Conservation (phyloP, 1,284 basidiomycete genomes). For the Sporisorium sorghi region DNA sequence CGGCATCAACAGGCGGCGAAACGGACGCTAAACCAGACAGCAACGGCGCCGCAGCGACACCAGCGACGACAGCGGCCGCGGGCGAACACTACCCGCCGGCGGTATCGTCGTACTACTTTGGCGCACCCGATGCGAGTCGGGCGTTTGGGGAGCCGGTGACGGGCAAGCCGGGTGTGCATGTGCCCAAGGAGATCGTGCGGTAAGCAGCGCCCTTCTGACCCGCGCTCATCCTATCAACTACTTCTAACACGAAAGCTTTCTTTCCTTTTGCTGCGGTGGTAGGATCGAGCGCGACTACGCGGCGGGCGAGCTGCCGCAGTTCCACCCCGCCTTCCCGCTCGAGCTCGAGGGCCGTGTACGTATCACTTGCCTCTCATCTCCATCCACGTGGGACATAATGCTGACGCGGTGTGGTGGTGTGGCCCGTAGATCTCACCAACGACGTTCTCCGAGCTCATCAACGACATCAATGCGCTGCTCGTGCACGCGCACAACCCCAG, state of each 20-base stretch:
- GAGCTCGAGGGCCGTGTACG: constrained; percentile 82
- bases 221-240: too few relatives aligned
- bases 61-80: background rate
- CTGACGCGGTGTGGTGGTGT: background rate
- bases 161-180: constrained; percentile 83
- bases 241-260: background rate
- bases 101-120: constrained; percentile 54
- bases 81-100: constrained; percentile 14
- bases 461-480: constrained; percentile 57
- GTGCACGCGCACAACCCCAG: constrained; percentile 44
- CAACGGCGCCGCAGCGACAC: too few relatives aligned
- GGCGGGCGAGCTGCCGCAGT: constrained; percentile 81
- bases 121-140: constrained; percentile 69
- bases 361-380: too few relatives aligned
- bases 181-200: constrained; percentile 82
- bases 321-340: constrained; percentile 81
- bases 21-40: too few relatives aligned
- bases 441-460: constrained; percentile 50
- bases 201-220: constrained; percentile 21
- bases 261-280: background rate
- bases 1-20: background rate
- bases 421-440: constrained; percentile 43
- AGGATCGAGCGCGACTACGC: constrained; percentile 84
- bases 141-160: constrained; percentile 80
- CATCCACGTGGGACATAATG: too few relatives aligned